Base-by-base conservation (phyloP, 1,139 yeast genomes). In the Magnusiomyces tetraspermus region DNA sequence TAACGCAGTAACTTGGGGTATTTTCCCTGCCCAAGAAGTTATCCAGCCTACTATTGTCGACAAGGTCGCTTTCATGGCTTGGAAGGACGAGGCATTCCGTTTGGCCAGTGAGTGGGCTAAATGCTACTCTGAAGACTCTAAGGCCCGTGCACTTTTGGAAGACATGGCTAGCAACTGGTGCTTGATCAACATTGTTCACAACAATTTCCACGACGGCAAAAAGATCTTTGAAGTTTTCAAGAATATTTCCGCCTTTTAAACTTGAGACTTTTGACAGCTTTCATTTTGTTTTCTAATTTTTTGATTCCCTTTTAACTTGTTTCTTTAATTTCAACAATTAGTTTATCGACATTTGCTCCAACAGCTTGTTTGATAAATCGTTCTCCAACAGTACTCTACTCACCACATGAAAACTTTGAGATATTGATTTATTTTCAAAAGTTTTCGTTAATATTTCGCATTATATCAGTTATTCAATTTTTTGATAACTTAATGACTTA, bases 1-100 rank as follows among this genome's bases (percentile, higher is more conserved):
- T 60, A 89, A 88, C 65, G 97, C 97, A 10, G 97, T 89, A 51
- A 92, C 98, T 15, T 92, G 98, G 98, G 97, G 96, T 58, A 87
- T 86, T 42, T 88, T 86, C 77, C 96, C 96, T 21, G 95, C 95
- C 48, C 85, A 85, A 66, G 96, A 88, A 70, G 85, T 88, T 51
- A 76, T 86, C 60, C 96, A 88, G 69, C 95, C 96, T 52, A 88
- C 96, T 0, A 86, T 88, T 64, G 96, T 88, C n/a, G 96, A 88
- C 66, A 83, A 82, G 65, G 80, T 83, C 28, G 85, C 95, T 2
- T 88, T 88, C 70, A 73, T 87, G 61, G 96, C 97, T 10, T 92
- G 98, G 98, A 90, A 88, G 68, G 97, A 90, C 67, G 98, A 92
- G 69, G 94, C 92, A 38, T 92, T 78, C 75, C 76, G 88, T 59